A percentile compares a stretch with the other conserved stretches of the same genome.
These are phyloP conservation scores for Cyclanthera cordifolia DNA, from an alignment of 306 rosid genomes.

Conservation along the genomic window DNA sequence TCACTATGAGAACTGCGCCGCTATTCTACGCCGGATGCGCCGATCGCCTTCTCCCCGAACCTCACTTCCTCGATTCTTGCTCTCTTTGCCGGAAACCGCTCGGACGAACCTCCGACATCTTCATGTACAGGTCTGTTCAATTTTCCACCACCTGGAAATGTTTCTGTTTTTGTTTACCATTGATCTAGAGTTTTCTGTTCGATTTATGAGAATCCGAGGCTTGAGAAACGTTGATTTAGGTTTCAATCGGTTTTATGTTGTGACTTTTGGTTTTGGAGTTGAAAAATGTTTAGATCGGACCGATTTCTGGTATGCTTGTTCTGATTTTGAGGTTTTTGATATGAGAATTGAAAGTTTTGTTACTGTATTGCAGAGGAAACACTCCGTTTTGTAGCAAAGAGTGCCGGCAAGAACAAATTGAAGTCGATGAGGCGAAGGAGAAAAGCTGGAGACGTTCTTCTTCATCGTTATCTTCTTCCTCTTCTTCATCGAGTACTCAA, in stretches of 20 bases:
- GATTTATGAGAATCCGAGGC: background rate
- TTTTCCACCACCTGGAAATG: background rate
- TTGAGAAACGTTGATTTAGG: background rate
- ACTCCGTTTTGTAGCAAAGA: conserved; percentile 96
- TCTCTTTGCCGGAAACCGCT: conserved; percentile 64
- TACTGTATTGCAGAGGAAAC: conserved; percentile 54
- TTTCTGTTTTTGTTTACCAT: background rate
- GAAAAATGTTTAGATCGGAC: background rate
- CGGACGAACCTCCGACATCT: conserved; percentile 59
- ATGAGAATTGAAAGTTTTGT: background rate
- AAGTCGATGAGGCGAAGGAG: conserved; percentile 59
- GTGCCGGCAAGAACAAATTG: conserved; percentile 79
- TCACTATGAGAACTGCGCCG: conserved; percentile 36
- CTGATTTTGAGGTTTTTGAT: conserved; percentile 17
- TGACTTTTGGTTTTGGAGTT: background rate
- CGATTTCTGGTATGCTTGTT: background rate
- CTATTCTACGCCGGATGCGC: conserved; percentile 37
- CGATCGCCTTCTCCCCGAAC: conserved; percentile 30
- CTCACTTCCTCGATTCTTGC: conserved; percentile 85
- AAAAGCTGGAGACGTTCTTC: conserved; percentile 41
- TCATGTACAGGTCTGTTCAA: conserved; percentile 68
- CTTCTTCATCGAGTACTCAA: conserved; percentile 21
- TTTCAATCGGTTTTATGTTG: background rate
- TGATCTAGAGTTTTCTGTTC: background rate
- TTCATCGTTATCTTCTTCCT: background rate